Evolutionary conservation across 1,139 yeast genomes (phyloP).

Genomic region (Blastobotrys elegans): DNA sequence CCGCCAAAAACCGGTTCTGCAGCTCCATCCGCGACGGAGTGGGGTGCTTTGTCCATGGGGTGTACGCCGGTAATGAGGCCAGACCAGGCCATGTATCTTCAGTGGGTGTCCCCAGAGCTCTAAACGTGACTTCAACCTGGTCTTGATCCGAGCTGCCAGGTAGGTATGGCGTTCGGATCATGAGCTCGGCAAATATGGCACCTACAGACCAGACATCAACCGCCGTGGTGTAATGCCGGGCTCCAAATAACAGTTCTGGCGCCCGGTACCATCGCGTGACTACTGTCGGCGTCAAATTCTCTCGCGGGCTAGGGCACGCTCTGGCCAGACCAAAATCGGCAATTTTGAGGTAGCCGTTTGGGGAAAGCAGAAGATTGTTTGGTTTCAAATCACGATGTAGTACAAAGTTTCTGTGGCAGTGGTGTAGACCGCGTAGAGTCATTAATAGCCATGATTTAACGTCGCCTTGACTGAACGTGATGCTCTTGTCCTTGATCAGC

Average conservation of each 20-base stretch:
- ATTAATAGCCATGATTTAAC: constrained; percentile 90
- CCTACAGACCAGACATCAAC: constrained; percentile 96
- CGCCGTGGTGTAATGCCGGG: constrained; percentile 81
- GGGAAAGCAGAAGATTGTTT: constrained; percentile 72
- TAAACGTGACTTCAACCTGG: constrained; percentile 84
- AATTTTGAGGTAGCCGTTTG: constrained; percentile 79
- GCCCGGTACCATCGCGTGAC: constrained; percentile 98
- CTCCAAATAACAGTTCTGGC: constrained; percentile 86
- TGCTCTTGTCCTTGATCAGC: constrained; percentile 70
- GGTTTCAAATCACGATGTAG: constrained; percentile 63
- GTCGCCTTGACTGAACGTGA: constrained; percentile 80
- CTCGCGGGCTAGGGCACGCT: constrained; percentile 69
- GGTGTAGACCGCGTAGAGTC: constrained; percentile 92
- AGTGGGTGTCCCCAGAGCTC: constrained; percentile 94
- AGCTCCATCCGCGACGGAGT: constrained; percentile 79
- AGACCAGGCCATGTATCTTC: constrained; percentile 92
- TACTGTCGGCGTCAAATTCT: constrained; percentile 76
- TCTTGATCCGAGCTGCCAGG: constrained; percentile 90
- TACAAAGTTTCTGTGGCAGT: constrained; percentile 86
- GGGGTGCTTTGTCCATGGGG: constrained; percentile 48
- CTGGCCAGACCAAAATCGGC: constrained; percentile 98
- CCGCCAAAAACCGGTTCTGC: constrained; percentile 83
- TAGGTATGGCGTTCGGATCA: constrained; percentile 89
- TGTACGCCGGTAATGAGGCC: constrained; percentile 68
- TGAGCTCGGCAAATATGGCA: constrained; percentile 89